These are phyloP conservation scores for Boletus tylopilopsis DNA, from an alignment of 768 basidiomycete genomes.

Conservation along the genomic window DNA sequence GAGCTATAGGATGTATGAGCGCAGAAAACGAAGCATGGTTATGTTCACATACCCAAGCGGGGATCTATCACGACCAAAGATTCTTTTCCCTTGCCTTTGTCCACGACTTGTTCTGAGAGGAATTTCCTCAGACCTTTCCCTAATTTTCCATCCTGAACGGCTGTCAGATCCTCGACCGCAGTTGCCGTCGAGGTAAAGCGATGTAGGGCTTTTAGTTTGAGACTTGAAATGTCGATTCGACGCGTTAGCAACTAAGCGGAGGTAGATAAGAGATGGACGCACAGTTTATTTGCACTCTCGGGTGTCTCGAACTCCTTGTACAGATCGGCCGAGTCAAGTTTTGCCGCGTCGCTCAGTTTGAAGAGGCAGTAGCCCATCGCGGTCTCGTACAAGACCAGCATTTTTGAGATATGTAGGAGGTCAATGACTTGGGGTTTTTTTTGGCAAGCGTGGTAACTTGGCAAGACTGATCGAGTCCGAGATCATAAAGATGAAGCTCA, in stretches of 20 bases:
- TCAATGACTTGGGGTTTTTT: constrained; percentile 26
- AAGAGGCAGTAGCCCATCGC: constrained; percentile 97
- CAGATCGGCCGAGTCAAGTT: constrained; percentile 80
- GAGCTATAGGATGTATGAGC: constrained; percentile 42
- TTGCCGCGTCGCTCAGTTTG: constrained; percentile 88
- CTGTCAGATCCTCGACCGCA: constrained; percentile 95
- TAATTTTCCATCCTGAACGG: constrained; percentile 88
- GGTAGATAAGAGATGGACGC: constrained; percentile 33
- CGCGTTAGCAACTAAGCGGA: constrained; percentile 8
- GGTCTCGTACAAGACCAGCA: constrained; percentile 97
- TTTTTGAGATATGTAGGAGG: constrained; percentile 32
- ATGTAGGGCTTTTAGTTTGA: constrained; percentile 94
- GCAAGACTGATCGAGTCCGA: constrained; percentile 2
- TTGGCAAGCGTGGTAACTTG: constrained; percentile 32
- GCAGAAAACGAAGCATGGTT: background rate
- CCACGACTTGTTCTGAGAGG: constrained; percentile 77
- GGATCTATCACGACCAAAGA: constrained; percentile 82
- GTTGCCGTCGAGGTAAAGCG: constrained; percentile 95
- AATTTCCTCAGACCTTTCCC: constrained; percentile 94
- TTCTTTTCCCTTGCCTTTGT: constrained; percentile 91
- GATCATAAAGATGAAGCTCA: background rate
- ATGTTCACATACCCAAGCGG: constrained; percentile 69
- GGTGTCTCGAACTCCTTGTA: constrained; percentile 93
- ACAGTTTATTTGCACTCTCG: constrained; percentile 91
- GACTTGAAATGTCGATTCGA: constrained; percentile 41